These are phyloP conservation scores for Isabelozyma pseudorhagii DNA, from an alignment of 805 yeast species.

Conservation along the genomic window DNA sequence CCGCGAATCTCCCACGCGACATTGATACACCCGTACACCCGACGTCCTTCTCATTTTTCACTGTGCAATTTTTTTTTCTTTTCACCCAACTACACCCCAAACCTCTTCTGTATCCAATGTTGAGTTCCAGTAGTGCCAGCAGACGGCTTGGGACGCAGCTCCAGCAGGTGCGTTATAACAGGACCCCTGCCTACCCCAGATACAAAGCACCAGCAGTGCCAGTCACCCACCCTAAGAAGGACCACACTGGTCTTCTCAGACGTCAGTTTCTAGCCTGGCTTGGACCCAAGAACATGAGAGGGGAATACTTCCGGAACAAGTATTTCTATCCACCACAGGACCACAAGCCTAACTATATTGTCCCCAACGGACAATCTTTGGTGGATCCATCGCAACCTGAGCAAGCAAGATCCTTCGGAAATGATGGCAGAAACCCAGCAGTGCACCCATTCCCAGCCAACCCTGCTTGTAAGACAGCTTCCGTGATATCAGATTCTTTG, in stretches of 20 bases:
- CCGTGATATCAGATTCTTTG: constrained; percentile 54
- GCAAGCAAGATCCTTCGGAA: constrained; percentile 1
- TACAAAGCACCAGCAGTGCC: constrained; percentile 31
- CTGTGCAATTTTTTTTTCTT: background rate
- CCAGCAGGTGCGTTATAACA: constrained; percentile 20
- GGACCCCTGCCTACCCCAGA: constrained; percentile 33
- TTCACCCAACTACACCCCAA: background rate
- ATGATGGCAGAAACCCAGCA: constrained; percentile 21
- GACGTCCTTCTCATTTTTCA: background rate
- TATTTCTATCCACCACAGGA: constrained; percentile 65
- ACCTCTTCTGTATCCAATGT: background rate
- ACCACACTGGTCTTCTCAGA: constrained; percentile 51
- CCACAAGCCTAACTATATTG: constrained; percentile 71
- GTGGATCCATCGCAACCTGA: constrained; percentile 10
- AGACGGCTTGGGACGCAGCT: constrained; percentile 1
- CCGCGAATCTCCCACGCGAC: background rate
- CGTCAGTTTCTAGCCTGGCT: constrained; percentile 68
- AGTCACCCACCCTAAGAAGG: constrained; percentile 31
- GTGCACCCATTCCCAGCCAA: constrained; percentile 84
- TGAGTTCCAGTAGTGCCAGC: background rate
- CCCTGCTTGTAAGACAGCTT: constrained; percentile 63
- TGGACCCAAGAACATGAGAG: constrained; percentile 82
- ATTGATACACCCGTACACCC: background rate
- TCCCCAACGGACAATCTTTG: constrained; percentile 46
- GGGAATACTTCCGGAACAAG: constrained; percentile 75